phyloP scores from a whole-genome alignment of 2,329 filamentous ascomycete genomes.

The Alternaria dauci region DNA sequence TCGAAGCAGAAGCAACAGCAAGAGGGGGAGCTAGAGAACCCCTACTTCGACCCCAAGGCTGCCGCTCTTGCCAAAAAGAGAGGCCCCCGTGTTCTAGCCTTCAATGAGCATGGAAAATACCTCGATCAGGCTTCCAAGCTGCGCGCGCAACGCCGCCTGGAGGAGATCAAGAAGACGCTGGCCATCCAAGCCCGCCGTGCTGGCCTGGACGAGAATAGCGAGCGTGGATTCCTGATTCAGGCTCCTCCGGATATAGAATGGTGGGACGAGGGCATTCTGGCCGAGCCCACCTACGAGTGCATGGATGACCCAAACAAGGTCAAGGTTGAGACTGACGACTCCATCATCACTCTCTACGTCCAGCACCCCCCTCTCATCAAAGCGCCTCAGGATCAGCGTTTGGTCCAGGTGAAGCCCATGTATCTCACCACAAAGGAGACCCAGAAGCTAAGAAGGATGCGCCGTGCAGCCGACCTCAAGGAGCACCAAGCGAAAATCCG shows the following conservation, averaged over 20 bases:
- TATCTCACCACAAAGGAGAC: slow-evolving; percentile 91
- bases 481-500: slow-evolving; percentile 97
- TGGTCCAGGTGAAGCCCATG: slow-evolving; percentile 84
- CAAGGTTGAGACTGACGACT: slow-evolving; percentile 80
- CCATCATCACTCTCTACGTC: slow-evolving; percentile 87
- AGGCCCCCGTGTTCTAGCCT: slow-evolving; percentile 78
- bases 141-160: slow-evolving; percentile 84
- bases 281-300: slow-evolving; percentile 76
- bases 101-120: slow-evolving; percentile 97
- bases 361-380: slow-evolving; percentile 93
- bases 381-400: slow-evolving; percentile 86
- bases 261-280: slow-evolving; percentile 93
- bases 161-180: slow-evolving; percentile 94
- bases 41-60: slow-evolving; percentile 79
- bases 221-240: slow-evolving; percentile 88
- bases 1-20: slow-evolving; percentile 51
- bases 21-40: slow-evolving; percentile 73
- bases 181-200: slow-evolving; percentile 86
- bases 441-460: slow-evolving; percentile 87
- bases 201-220: slow-evolving; percentile 92
- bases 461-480: slow-evolving; percentile 90
- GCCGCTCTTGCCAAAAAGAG: slow-evolving; percentile 60
- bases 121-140: slow-evolving; percentile 92
- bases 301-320: slow-evolving; percentile 71
- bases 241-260: slow-evolving; percentile 89